Conservation (phyloP, 176 grass and related monocot genomes). For the Aegilops umbellulata region DNA sequence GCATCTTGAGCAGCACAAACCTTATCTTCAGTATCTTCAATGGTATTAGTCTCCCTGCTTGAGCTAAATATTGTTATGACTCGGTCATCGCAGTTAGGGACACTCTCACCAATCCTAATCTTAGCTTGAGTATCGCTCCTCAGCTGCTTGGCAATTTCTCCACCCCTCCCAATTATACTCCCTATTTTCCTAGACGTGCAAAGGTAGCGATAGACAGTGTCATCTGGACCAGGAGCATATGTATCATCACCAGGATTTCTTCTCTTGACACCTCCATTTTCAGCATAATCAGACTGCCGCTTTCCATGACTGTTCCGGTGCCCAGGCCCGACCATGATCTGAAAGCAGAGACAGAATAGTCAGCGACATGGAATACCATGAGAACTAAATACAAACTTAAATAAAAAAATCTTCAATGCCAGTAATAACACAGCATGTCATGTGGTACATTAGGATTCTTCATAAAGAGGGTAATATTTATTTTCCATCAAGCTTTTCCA, state of each 20-base stretch:
- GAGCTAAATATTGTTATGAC: conserved; percentile 88
- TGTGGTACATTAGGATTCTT: not conserved
- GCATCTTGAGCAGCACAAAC: conserved; percentile 92
- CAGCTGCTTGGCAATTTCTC: conserved; percentile 93
- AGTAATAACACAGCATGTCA: conserved; percentile 20
- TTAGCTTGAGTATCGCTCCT: conserved; percentile 78
- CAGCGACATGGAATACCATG: conserved; percentile 9
- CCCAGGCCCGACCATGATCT: conserved; percentile 67
- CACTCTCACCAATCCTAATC: conserved; percentile 92
- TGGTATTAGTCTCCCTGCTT: conserved; percentile 69
- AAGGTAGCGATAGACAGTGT: conserved; percentile 82
- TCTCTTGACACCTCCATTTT: conserved; percentile 82
- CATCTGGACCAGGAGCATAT: conserved; percentile 82
- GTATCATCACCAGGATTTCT: conserved; percentile 80
- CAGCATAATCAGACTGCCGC: conserved; percentile 71
- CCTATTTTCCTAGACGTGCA: conserved; percentile 88
- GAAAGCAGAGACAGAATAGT: conserved; percentile 17
- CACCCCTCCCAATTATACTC: conserved; percentile 91
- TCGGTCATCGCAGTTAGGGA: conserved; percentile 78
- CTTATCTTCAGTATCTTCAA: conserved; percentile 59
- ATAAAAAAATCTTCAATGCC: not conserved
- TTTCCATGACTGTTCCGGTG: conserved; percentile 80
- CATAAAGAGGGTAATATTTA: not conserved
- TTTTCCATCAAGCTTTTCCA: not conserved
- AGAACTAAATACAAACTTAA: not conserved